Base-by-base conservation (phyloP, 2,329 filamentous ascomycete genomes). In the Chrysosporium queenslandicum region DNA sequence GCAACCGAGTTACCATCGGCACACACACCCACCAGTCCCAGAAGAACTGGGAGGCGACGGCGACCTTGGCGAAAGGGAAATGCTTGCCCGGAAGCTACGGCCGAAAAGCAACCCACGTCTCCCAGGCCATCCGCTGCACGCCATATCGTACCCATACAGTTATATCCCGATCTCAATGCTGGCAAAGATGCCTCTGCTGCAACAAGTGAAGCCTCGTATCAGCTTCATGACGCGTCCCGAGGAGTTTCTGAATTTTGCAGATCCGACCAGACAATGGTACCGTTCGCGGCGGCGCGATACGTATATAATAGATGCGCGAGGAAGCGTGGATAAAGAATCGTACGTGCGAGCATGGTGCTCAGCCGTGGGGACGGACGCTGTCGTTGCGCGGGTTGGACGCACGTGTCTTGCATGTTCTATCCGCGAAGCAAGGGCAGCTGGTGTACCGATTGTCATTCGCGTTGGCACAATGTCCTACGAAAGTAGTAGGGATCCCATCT, bases 301-400 rank as follows among this genome's bases (percentile, higher is more conserved):
- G 27, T 59, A 66, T 25, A 61, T 71, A 25, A 54, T 71, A 9
- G 68, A 71, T 32, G 66, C 68, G 34, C 64, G 68, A 11, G 63
- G 64, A 16, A 59, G 54, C 51, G 56, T 58, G 27, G 61, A 64
- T 12, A 68, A 66, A 54, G 71, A 73, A 56, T 64, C 67, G 0
- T 67, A 72, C 50, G 70, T 63, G 5, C 64, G 71, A 20, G 69
- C 71, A 2, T 74, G 71, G 71, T 73, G 71, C 56, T 66, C 70
- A 8, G 64, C 69, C 30, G 63, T 68, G 29, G 71, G 69, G 11
- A 64, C 63, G 37, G 61, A 70, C 59, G 70, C 71, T 3, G 60
- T 74, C 27, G 64, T 74, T 50, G 66, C 70, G 21, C 62, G 70
- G 14, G 63, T 61, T 11, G 67, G 68, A n/a, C 60, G 65, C 48